phyloP scores from a whole-genome alignment of 2,329 filamentous ascomycete genomes.

The Aspergillus tanneri region DNA sequence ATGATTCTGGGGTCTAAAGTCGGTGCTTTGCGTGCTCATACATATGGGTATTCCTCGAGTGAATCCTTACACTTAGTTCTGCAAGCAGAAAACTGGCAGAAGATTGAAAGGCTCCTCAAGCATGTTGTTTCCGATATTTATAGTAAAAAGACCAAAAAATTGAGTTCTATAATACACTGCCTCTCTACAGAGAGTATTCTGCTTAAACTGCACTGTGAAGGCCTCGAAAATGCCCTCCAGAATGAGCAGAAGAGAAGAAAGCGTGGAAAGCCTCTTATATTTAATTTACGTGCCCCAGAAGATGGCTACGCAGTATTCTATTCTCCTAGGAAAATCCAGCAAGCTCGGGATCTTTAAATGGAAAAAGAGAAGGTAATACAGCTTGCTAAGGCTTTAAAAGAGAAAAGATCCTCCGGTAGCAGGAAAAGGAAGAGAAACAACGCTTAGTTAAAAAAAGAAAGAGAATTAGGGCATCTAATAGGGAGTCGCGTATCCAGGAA shows the following conservation, averaged over 20 bases:
- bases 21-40: too few relatives aligned
- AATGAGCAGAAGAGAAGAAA: slow-evolving; percentile 7
- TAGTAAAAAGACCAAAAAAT: slow-evolving; percentile 6
- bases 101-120: slow-evolving; percentile 5
- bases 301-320: not conserved
- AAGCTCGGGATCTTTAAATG: not conserved
- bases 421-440: too few relatives aligned
- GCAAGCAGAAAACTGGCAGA: slow-evolving; percentile 1
- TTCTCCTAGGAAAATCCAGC: not conserved
- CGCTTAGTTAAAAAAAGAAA: too few relatives aligned
- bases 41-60: too few relatives aligned
- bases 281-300: too few relatives aligned
- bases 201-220: too few relatives aligned
- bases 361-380: not conserved
- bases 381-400: too few relatives aligned
- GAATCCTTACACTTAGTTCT: not conserved
- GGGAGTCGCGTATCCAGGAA: too few relatives aligned
- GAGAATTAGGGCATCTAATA: too few relatives aligned
- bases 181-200: too few relatives aligned
- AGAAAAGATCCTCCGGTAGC: too few relatives aligned
- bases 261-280: not conserved
- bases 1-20: too few relatives aligned
- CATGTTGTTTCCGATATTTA: slow-evolving; percentile 1
- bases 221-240: not conserved
- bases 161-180: slow-evolving; percentile 1